Evolutionary conservation across 2,329 filamentous ascomycete genomes (phyloP), one percentile per base, ranked within the genome.

Genomic region (Penicillium capsulatum): DNA sequence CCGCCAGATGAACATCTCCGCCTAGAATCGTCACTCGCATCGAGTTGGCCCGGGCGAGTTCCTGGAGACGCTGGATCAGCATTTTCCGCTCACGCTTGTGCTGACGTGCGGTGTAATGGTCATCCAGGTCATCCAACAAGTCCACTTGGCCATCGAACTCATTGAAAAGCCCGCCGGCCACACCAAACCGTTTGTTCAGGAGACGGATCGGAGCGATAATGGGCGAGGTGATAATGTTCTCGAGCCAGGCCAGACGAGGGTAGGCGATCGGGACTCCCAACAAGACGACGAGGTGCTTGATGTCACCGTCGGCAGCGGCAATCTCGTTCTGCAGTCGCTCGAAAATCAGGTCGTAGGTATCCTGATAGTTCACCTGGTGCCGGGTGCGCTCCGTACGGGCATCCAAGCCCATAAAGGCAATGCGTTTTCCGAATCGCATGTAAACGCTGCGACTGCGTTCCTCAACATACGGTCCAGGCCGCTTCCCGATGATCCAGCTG

Each of bases 201-300:
- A 97, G 83, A 58, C 89, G 90, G 59, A 96, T 80, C 0, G 90
- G 89, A 0, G 84, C 89, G 58, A 96, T 90, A 16, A 96, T 53
- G 0, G 91, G 90, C 45, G 87, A 94, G 11, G 78, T 77, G 53
- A 97, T 79, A 42, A 96, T 85, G 58, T 95, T 96, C 63, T 97
- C 91, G 3, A 96, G 75, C 91, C 91, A 96, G n/a, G 90, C 92
- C 38, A 96, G 74, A 53, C 91, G 87, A 2, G 73, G 74, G 48
- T 77, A 74, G 1, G 71, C 70, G 53, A 94, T 91, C 0, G 89
- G 86, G 15, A 86, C 80, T 40, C 84, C 84, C 2, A 83, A 68
- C 8, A 83, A 65, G 15, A 83, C 63, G 27, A 83, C 69, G 15
- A 83, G 58, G 55, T 83, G 80, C 63, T 79, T 82, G 58, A 83